Base-by-base conservation (phyloP, 768 basidiomycete genomes). In the Suillus spraguei region DNA sequence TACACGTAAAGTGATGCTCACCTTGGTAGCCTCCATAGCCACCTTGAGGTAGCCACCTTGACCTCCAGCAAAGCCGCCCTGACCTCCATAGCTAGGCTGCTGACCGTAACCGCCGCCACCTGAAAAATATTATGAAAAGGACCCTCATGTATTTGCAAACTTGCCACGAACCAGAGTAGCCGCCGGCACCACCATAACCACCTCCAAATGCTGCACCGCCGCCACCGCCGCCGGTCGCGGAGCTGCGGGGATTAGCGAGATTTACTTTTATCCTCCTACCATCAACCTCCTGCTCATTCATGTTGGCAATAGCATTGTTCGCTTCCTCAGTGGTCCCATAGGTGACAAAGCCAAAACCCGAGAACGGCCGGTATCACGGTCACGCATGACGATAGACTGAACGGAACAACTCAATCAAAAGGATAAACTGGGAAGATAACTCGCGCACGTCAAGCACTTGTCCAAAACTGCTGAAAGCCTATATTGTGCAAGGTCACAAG, bases 271-370 rank as follows among this genome's bases (percentile, higher is more conserved):
- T 88, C 64, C 91, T 84, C 68, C 97, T 87, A 59, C 96, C 95
- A 78, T 98, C 97, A 66, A 99, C 87, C 68, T 97, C 94, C 68
- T 90, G 87, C 73, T 97, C 96, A 79, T 98, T 91, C 75, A 97
- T 80, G 47, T 75, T 79, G 52, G 59, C 64, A 74, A 97, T 97
- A 52, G 96, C 95, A 64, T 81, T 81, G 13, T 90, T 80, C 52
- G 96, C 96, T 76, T 97, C 94, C 36, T 77, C 71, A 14, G 71
- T 50, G 55, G 76, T 74, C 66, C 81, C 76, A 76, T 81, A 95
- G 61, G 92, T 95, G 65, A 98, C 95, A 79, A 98, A 98, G 66
- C 96, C 96, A 77, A 98, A 98, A 73, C 96, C 96, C 96, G 91
- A 67, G 94, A 97, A 74, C 96, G 94, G 65, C 94, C 92, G 68